Evolutionary conservation across 345 rosid genomes (phyloP), one percentile per base, ranked within the genome.

Genomic region (Eucalyptus microcorys): DNA sequence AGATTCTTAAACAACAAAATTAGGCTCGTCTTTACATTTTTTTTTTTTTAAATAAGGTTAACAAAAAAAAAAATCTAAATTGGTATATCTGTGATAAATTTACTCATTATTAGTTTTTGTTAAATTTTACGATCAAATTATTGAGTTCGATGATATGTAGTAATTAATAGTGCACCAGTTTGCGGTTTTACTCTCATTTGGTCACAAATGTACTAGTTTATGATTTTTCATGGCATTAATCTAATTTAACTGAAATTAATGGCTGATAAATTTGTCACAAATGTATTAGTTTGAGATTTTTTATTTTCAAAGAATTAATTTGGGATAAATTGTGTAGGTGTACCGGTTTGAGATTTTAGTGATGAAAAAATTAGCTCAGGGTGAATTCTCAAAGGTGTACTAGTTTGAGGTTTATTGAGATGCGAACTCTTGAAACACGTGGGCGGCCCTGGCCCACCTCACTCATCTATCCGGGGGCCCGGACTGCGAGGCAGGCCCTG

Each of bases 231-330:
- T 49, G 3, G 2, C 0, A 49, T 52, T 52, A 19, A 52, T 52
- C 0, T 0, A 52, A 19, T 52, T 52, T 52, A 52, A 52, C 0
- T 0, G 7, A 52, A 52, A 52, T 0, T 1, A 52, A 52, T 2
- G 1, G 1, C 19, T 7, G 0, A 1, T 52, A 52, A 52, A 19
- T 19, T 52, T 52, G 19, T 52, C 2, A 52, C 2, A 52, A 19
- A 52, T 8, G 7, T 52, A 19, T 0, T 0, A 7, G 0, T 52
- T 52, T 7, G 4, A 0, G 4, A 0, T 19, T 52, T 52, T 52
- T 52, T 52, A 52, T 7, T 3, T 4, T 37, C 40, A 37, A 37
- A 37, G 4, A 37, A 37, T 37, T 37, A 37, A 37, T 37, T 37
- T 37, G 40, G 40, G 0, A 4, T 19, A 52, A 52, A 52, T 52